Base-by-base conservation (phyloP, 768 basidiomycete species). In the Calocera cornea region DNA sequence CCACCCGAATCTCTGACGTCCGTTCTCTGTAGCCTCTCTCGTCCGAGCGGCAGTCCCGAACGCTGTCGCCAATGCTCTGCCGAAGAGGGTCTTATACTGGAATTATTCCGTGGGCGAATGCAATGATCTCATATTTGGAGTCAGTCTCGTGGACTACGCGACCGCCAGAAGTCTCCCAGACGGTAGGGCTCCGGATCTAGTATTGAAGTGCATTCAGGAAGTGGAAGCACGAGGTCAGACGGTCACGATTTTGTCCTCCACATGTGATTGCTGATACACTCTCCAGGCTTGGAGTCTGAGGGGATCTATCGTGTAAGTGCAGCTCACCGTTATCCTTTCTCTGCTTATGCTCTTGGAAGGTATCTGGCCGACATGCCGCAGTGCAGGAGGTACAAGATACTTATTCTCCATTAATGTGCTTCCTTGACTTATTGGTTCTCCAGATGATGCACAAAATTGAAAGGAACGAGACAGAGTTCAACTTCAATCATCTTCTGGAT, bases 361-460 rank as follows among this genome's bases (percentile, higher is more conserved):
- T 92, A 16, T 90, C 90, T 1, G 91, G 91, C 16, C 82, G 93
- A 65, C 89, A 91, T 77, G 89, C 94, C 17, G 77, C 87, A 68
- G 87, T 95, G 29, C 90, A 92, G 74, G 83, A 87, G 72, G 92
- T 93, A 72, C 66, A 83, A 73, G 17, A 65, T 66, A 64, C 65
- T 33, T 27, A 8, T n/a, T n/a, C n/a, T n/a, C 64, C n/a, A 34
- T 34, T 60, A 29, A 2, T 7, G 14, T 7, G 44, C 31, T 41
- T 38, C 31, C 33, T 22, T 41, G 31, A 54, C 60, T 31, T 63
- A 65, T 49, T 41, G 7, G 33, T 19, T 38, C 8, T 65, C 36
- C 71, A 94, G 91, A 77, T 95, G 68, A 87, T 90, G 75, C 90
- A 90, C 71, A 89, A 88, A 72, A 86, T 95, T 66, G 93, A 97